Conservation (phyloP, 2,329 filamentous ascomycete species). For the Pseudogymnoascus sp. region DNA sequence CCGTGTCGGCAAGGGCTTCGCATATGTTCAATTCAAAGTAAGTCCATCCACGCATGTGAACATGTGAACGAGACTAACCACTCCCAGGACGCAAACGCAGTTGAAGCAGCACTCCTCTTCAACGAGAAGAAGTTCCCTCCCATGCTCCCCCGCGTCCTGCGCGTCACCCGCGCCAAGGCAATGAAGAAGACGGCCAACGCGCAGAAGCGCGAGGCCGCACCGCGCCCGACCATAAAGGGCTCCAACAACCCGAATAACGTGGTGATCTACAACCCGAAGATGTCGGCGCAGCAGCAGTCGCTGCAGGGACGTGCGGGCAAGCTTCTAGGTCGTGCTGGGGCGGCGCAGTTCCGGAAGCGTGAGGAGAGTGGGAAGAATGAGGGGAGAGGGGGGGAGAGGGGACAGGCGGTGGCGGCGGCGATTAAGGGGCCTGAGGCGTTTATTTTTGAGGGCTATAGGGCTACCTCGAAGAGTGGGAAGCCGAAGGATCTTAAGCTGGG, state of each 20-base stretch:
- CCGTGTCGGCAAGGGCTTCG: slow-evolving; percentile 90
- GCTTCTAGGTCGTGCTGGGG: slow-evolving; percentile 62
- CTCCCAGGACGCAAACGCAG: slow-evolving; percentile 63
- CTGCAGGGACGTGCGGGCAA: slow-evolving; percentile 64
- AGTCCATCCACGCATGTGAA: slow-evolving; percentile 24
- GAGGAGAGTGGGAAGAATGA: slow-evolving; percentile 19
- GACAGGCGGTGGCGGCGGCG: slow-evolving; percentile 7
- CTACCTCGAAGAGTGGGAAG: slow-evolving; percentile 56
- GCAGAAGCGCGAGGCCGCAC: slow-evolving; percentile 13
- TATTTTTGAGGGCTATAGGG: slow-evolving; percentile 74
- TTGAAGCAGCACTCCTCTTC: slow-evolving; percentile 82
- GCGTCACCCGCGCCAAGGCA: slow-evolving; percentile 65
- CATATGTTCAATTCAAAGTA: slow-evolving; percentile 89
- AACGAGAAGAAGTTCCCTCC: slow-evolving; percentile 90
- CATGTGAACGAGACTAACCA: slow-evolving; percentile 18
- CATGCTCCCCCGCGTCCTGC: slow-evolving; percentile 79
- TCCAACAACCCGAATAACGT: slow-evolving; percentile 17
- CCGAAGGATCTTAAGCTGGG: slow-evolving; percentile 52
- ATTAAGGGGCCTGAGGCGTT: slow-evolving; percentile 50
- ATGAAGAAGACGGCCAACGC: slow-evolving; percentile 32
- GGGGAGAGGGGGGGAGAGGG: not conserved
- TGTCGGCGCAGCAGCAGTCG: slow-evolving; percentile 60
- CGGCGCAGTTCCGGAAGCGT: slow-evolving; percentile 31
- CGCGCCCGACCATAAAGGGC: not conserved
- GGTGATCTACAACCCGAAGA: slow-evolving; percentile 56